Evolutionary conservation across 352 stramenopile species (phyloP), one percentile per base, ranked within the genome.

Genomic region (Pythium pyrilobum): DNA sequence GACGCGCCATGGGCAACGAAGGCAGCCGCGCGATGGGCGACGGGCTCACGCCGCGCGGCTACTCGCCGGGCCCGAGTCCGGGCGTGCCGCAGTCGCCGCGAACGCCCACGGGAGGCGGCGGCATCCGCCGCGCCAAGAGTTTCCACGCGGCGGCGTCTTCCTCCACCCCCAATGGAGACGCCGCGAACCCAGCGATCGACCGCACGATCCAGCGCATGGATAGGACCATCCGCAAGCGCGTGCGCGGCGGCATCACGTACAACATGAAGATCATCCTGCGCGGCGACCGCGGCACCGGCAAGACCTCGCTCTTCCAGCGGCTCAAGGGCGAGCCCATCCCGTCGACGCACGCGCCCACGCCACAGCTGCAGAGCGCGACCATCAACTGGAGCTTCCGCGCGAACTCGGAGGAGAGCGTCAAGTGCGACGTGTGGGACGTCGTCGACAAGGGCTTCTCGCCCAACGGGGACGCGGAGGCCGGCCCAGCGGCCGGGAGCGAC

Each of bases 371-470:
- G 64, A 87, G 67, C 10, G 87, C 83, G 18, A 93, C 80, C 11
- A 96, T 97, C 64, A 89, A 92, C 43, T 96, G 86, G 80, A 83
- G 59, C 54, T 85, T 82, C 45, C 73, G 75, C 24, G 60, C 66
- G 10, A 72, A 75, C 34, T 66, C 72, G 4, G 81, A 95, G 46
- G 85, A 96, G 37, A 89, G 70, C 37, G 77, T 96, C 45, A 91
- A 94, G 60, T 94, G 92, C 63, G 89, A 97, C 48, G 80, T 96
- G 11, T 95, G 89, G 87, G 87, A 96, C 52, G 85, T 96, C n/a
- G 86, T 95, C 5, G 87, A 96, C 64, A 57, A 69, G n/a, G 84
- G 77, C 23, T 86, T 93, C 33, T 62, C 44, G 10, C 39, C 32
- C 0, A 42, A 37, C 1, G 42, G 5, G 7, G 58, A 29, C n/a